These are phyloP conservation scores for Ziziphus jujuba DNA, from an alignment of 306 rosid species.

Conservation along the genomic window DNA sequence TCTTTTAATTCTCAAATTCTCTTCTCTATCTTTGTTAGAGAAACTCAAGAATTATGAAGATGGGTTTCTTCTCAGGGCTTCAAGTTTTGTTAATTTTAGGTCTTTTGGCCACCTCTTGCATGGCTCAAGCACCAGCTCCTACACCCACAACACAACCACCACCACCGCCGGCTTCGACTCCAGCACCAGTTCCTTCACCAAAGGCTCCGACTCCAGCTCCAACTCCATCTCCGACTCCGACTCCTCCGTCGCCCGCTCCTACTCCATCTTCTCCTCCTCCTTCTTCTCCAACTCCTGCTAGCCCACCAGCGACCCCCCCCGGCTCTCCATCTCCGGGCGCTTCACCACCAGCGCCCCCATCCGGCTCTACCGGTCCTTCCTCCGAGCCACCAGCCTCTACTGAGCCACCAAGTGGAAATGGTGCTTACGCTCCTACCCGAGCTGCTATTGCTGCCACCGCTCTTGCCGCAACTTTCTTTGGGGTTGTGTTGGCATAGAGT, in stretches of 20 bases:
- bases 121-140: slow-evolving; percentile 68
- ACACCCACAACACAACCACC: slow-evolving; percentile 41
- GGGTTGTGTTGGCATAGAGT: slow-evolving; percentile 57
- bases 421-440: slow-evolving; percentile 36
- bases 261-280: slow-evolving; percentile 9
- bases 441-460: slow-evolving; percentile 57
- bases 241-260: slow-evolving; percentile 18
- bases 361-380: slow-evolving; percentile 17
- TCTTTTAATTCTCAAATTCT: too few relatives aligned
- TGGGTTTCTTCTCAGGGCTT: slow-evolving; percentile 42
- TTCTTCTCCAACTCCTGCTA: slow-evolving; percentile 2
- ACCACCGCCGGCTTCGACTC: slow-evolving; percentile 6
- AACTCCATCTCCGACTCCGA: slow-evolving; percentile 12
- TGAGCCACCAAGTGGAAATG: slow-evolving; percentile 11
- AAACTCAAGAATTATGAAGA: slow-evolving; percentile 19
- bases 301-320: slow-evolving; percentile 24
- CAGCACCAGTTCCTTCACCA: slow-evolving; percentile 28
- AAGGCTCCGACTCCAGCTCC: slow-evolving; percentile 32
- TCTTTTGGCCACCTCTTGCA: slow-evolving; percentile 59
- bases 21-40: not conserved
- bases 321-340: slow-evolving; percentile 17
- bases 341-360: slow-evolving; percentile 21
- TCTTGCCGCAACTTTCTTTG: slow-evolving; percentile 58
- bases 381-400: slow-evolving; percentile 21
- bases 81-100: slow-evolving; percentile 52